A percentile compares a stretch with the other conserved stretches of the same genome.
phyloP scores from a whole-genome alignment of 2,329 filamentous ascomycete genomes.

The Fusarium sp. region DNA sequence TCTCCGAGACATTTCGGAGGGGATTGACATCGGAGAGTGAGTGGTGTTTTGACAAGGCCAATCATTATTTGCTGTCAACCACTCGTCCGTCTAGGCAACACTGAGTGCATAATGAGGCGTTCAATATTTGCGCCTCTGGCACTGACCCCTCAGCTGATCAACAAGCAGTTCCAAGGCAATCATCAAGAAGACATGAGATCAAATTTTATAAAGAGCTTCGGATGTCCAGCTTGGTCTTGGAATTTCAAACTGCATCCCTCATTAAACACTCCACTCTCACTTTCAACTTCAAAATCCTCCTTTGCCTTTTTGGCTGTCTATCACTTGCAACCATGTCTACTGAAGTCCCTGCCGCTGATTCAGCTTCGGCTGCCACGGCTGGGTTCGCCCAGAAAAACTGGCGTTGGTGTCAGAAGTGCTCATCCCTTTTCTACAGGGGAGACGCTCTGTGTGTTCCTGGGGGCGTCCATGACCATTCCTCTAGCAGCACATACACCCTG shows the following conservation, averaged over 20 bases:
- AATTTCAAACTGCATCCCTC: neutral
- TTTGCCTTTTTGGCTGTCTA: neutral
- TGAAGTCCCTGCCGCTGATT: neutral
- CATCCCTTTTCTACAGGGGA: neutral
- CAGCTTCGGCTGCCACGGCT: neutral
- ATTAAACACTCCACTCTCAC: neutral
- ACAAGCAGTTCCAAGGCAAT: neutral
- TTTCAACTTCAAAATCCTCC: neutral
- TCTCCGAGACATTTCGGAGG: neutral
- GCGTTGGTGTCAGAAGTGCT: conserved; percentile 2
- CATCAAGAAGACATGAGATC: neutral
- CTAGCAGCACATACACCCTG: neutral
- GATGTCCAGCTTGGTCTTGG: neutral
- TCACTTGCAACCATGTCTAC: neutral
- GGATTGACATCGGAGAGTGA: neutral
- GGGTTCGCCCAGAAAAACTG: neutral
- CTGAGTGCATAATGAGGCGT: neutral
- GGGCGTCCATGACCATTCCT: neutral
- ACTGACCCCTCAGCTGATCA: neutral
- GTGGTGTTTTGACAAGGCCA: neutral
- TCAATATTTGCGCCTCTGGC: neutral
- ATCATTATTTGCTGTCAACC: neutral
- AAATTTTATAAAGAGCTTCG: neutral
- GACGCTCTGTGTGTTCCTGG: neutral
- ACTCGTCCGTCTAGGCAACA: neutral